phyloP scores from a whole-genome alignment of 768 basidiomycete species.

The Lactifluus piperatus region DNA sequence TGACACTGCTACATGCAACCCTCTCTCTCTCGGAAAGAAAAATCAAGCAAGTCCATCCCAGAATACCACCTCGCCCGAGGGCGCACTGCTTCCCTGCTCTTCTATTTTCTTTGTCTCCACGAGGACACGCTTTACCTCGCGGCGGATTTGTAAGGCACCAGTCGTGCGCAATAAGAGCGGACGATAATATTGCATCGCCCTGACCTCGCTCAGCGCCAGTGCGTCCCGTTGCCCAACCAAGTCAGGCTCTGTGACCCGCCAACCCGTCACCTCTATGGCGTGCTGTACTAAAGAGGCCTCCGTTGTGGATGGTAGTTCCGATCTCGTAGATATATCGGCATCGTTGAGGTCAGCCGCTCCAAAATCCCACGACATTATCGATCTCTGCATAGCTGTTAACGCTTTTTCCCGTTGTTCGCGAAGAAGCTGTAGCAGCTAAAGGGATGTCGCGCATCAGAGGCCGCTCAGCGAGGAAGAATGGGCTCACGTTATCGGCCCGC shows the following conservation, averaged over 20 bases:
- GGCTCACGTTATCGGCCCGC: neutral
- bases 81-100: neutral
- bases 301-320: neutral
- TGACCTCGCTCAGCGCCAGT: neutral
- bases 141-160: neutral
- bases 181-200: conserved; percentile 2
- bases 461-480: no score
- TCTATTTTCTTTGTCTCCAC: neutral
- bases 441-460: neutral
- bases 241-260: neutral
- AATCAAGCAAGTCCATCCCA: neutral
- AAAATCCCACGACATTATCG: neutral
- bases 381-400: neutral
- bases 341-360: neutral
- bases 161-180: neutral
- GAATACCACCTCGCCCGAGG: neutral
- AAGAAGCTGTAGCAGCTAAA: neutral
- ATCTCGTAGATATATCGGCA: neutral
- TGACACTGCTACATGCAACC: no score
- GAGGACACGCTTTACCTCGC: neutral
- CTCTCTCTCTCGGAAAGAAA: no score
- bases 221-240: neutral
- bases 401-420: neutral
- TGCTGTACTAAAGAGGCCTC: neutral
- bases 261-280: neutral